A percentile compares a stretch with the other conserved stretches of the same genome.
These are phyloP conservation scores for Globisporangium rhizosaccharum DNA, from an alignment of 352 stramenopile genomes.

Conservation along the genomic window DNA sequence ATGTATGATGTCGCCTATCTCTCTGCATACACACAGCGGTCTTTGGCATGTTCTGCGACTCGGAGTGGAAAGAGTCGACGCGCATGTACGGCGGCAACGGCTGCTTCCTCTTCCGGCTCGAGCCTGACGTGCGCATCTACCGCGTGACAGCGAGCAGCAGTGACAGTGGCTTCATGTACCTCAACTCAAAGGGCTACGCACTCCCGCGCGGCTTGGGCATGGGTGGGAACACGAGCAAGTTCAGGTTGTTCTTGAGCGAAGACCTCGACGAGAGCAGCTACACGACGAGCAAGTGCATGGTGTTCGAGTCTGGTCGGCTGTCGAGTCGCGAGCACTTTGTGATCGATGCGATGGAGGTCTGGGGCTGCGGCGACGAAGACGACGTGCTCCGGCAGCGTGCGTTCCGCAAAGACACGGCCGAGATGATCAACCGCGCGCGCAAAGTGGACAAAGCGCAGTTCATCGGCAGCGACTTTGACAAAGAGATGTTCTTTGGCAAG, in stretches of 20 bases:
- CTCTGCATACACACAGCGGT: constrained; percentile 27
- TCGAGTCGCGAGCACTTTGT: constrained; percentile 53
- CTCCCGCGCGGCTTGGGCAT: constrained; percentile 73
- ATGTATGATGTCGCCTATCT: neutral
- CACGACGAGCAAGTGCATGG: constrained; percentile 63
- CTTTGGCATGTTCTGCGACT: constrained; percentile 87
- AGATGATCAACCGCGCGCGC: constrained; percentile 74
- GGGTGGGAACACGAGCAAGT: constrained; percentile 67
- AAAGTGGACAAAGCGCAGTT: constrained; percentile 88
- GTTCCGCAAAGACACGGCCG: constrained; percentile 70
- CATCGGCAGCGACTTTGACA: constrained; percentile 78
- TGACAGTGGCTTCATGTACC: constrained; percentile 75
- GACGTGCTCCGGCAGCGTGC: constrained; percentile 43
- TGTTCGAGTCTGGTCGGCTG: constrained; percentile 64
- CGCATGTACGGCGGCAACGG: constrained; percentile 76
- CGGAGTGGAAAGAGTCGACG: constrained; percentile 78
- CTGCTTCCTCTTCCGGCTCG: constrained; percentile 76
- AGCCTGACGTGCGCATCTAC: constrained; percentile 60
- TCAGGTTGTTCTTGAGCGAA: constrained; percentile 77
- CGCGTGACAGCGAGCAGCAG: constrained; percentile 39
- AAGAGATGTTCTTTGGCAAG: constrained; percentile 73
- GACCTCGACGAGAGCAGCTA: constrained; percentile 84
- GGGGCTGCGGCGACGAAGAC: constrained; percentile 68
- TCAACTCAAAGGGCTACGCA: constrained; percentile 80
- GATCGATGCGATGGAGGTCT: constrained; percentile 71